Evolutionary conservation across 2,329 filamentous ascomycete species (phyloP).

Genomic region (Scleromitrula shiraiana): DNA sequence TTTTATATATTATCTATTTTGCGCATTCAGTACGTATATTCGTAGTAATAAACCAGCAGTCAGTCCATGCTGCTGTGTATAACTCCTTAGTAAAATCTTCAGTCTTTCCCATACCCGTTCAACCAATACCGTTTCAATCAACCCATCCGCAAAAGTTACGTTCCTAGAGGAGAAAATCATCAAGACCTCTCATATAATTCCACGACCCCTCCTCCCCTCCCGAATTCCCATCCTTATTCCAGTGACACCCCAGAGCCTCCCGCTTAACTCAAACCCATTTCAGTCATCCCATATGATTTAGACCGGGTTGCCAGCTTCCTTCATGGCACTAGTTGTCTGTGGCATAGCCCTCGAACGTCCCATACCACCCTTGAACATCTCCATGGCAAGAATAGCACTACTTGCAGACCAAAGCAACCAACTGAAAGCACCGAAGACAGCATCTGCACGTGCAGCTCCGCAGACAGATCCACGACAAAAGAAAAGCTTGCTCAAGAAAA

Average conservation of each 20-base stretch:
- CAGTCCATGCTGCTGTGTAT: conserved; percentile 6
- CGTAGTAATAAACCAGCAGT: not conserved
- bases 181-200: conserved; percentile 8
- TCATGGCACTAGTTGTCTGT: conserved; percentile 22
- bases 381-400: conserved; percentile 38
- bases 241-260: not conserved
- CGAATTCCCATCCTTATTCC: too few species aligned
- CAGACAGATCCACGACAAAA: conserved; percentile 53
- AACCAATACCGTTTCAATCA: not conserved
- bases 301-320: conserved; percentile 19
- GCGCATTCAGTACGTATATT: not conserved
- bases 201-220: too few species aligned
- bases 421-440: conserved; percentile 45
- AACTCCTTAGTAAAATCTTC: not conserved
- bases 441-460: conserved; percentile 44
- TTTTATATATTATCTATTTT: conserved; percentile 5
- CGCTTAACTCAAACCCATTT: too few species aligned
- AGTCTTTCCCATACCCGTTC: not conserved
- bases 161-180: not conserved
- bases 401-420: conserved; percentile 47
- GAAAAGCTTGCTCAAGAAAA: conserved; percentile 46
- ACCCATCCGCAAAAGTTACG: not conserved
- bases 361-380: conserved; percentile 37
- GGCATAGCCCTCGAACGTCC: conserved; percentile 23
- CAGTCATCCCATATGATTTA: too few species aligned